Conservation (phyloP, 805 yeast species). For the Ogataea methanolica region DNA sequence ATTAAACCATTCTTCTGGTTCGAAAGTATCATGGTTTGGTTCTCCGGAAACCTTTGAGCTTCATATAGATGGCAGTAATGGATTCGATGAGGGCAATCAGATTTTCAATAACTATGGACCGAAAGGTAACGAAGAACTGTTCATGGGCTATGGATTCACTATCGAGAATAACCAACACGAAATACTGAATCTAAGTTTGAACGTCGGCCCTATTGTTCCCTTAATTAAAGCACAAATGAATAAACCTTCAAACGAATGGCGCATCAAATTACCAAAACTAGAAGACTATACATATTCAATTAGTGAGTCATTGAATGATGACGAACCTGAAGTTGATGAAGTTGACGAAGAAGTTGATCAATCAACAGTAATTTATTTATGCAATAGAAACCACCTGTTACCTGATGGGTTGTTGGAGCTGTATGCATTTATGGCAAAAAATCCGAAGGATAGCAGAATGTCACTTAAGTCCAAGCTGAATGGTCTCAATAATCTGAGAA, state of each 20-base stretch:
- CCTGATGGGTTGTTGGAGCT: slow-evolving; percentile 45
- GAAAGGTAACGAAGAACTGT: slow-evolving; percentile 78
- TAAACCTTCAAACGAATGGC: slow-evolving; percentile 11
- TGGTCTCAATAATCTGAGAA: slow-evolving; percentile 52
- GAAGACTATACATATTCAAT: slow-evolving; percentile 27
- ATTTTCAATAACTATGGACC: slow-evolving; percentile 82
- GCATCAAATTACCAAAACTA: slow-evolving; percentile 21
- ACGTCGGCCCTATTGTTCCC: slow-evolving; percentile 32
- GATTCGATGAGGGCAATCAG: slow-evolving; percentile 29
- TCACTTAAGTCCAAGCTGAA: slow-evolving; percentile 54
- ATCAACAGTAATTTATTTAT: slow-evolving; percentile 18
- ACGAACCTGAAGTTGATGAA: neutral
- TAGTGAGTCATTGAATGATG: slow-evolving; percentile 4
- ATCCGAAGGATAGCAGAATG: slow-evolving; percentile 39
- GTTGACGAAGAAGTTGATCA: neutral
- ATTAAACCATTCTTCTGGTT: slow-evolving; percentile 62
- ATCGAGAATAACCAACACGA: slow-evolving; percentile 55
- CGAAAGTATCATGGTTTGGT: slow-evolving; percentile 61
- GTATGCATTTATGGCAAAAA: slow-evolving; percentile 49
- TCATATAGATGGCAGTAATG: slow-evolving; percentile 2
- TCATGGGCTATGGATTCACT: slow-evolving; percentile 80
- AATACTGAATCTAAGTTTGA: slow-evolving; percentile 53
- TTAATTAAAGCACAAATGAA: neutral
- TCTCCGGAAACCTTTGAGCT: slow-evolving; percentile 15
- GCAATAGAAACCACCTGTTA: slow-evolving; percentile 27